Conservation (phyloP, 2,329 filamentous ascomycete genomes). For the Didymellaceae sp. region DNA sequence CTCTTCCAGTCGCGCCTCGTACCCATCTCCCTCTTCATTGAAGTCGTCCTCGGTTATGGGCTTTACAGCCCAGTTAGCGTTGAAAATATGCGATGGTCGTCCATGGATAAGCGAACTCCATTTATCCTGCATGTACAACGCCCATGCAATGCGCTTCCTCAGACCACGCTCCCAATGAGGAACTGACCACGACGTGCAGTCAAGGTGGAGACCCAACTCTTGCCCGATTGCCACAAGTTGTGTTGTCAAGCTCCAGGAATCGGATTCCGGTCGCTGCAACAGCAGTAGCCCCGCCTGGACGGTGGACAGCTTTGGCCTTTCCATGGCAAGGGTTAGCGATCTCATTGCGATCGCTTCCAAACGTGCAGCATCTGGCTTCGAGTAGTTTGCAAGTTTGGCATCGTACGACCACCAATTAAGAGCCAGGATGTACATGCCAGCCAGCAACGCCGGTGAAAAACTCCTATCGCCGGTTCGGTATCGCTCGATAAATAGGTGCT, state of each 20-base stretch:
- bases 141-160: constrained; percentile 87
- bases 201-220: constrained; percentile 86
- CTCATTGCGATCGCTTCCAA: constrained; percentile 76
- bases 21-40: constrained; percentile 64
- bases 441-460: constrained; percentile 77
- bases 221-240: constrained; percentile 87
- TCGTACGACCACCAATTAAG: constrained; percentile 88
- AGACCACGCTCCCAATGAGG: constrained; percentile 86
- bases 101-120: constrained; percentile 88
- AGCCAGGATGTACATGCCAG: constrained; percentile 82
- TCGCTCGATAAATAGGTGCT: constrained; percentile 78
- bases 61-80: constrained; percentile 78
- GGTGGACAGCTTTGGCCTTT: constrained; percentile 80
- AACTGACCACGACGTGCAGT: constrained; percentile 87
- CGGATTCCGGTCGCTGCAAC: constrained; percentile 76
- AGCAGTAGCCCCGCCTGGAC: constrained; percentile 78
- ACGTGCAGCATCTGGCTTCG: constrained; percentile 73
- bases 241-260: constrained; percentile 84
- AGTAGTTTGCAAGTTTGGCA: constrained; percentile 67
- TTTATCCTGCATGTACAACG: constrained; percentile 92
- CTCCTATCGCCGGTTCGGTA: constrained; percentile 75
- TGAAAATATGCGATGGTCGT: constrained; percentile 77
- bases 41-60: constrained; percentile 72
- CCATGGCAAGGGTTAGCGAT: constrained; percentile 77
- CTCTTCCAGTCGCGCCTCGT: constrained; percentile 57